Conservation (phyloP, 768 basidiomycete species). For the Leccinum uliginosum region DNA sequence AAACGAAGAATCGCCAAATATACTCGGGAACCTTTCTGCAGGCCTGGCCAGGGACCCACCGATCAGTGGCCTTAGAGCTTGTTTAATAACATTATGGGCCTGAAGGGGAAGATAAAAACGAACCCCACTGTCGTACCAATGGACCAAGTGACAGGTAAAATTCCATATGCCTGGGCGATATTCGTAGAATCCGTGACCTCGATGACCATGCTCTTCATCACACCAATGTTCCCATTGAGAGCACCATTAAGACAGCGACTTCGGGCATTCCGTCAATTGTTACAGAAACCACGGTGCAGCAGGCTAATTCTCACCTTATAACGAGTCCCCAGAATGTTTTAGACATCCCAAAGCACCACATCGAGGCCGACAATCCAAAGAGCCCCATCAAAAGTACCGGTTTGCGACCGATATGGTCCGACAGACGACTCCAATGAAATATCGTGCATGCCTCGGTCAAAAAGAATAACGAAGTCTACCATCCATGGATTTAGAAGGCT, state of each 20-base stretch:
- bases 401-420: slow-evolving; percentile 47
- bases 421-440: slow-evolving; percentile 47
- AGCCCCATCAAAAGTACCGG: slow-evolving; percentile 45
- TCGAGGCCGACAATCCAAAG: slow-evolving; percentile 41
- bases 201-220: slow-evolving; percentile 43
- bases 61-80: slow-evolving; percentile 51
- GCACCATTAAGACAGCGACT: slow-evolving; percentile 46
- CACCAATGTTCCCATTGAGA: slow-evolving; percentile 53
- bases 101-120: slow-evolving; percentile 9
- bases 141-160: slow-evolving; percentile 50
- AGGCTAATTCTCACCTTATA: slow-evolving; percentile 29
- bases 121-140: slow-evolving; percentile 41
- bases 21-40: slow-evolving; percentile 56
- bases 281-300: neutral
- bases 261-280: neutral
- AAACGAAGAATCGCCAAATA: slow-evolving; percentile 55
- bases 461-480: slow-evolving; percentile 46
- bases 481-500: neutral
- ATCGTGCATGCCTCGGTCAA: slow-evolving; percentile 45
- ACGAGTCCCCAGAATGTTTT: slow-evolving; percentile 42
- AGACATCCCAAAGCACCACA: slow-evolving; percentile 47
- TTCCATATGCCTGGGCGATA: slow-evolving; percentile 45
- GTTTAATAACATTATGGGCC: slow-evolving; percentile 1
- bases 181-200: slow-evolving; percentile 39
- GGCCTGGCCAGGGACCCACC: slow-evolving; percentile 65